phyloP scores from a whole-genome alignment of 805 yeast species.

The Candida silvatica region DNA sequence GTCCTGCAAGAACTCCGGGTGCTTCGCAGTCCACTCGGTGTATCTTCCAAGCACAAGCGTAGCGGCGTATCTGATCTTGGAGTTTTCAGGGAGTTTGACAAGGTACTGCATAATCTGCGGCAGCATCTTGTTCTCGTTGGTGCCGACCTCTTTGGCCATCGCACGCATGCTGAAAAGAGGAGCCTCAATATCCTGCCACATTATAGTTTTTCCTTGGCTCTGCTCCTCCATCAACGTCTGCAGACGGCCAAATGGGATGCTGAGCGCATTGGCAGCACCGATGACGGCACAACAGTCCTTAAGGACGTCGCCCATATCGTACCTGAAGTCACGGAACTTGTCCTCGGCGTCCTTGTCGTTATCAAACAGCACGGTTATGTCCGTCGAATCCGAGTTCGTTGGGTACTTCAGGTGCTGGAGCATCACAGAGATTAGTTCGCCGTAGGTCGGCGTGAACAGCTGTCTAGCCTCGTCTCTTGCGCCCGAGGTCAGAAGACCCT shows the following conservation, averaged over 20 bases:
- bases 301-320: conserved; percentile 96
- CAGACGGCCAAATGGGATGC: conserved; percentile 60
- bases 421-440: conserved; percentile 50
- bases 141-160: conserved; percentile 86
- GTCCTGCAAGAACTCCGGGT: conserved; percentile 72
- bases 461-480: conserved; percentile 45
- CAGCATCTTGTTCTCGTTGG: conserved; percentile 51
- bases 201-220: conserved; percentile 24
- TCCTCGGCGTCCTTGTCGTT: conserved; percentile 79
- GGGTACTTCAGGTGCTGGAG: conserved; percentile 74
- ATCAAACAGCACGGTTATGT: conserved; percentile 42
- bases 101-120: conserved; percentile 70
- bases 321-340: conserved; percentile 86
- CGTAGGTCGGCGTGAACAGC: conserved; percentile 46
- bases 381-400: conserved; percentile 24
- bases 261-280: conserved; percentile 64
- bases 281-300: conserved; percentile 92
- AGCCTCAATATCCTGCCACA: conserved; percentile 88
- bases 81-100: conserved; percentile 71
- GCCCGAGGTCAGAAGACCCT: conserved; percentile 58
- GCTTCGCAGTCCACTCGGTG: conserved; percentile 88
- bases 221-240: conserved; percentile 26
- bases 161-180: conserved; percentile 83
- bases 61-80: conserved; percentile 84
- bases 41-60: conserved; percentile 92